Percentiles rank a stretch among this genome's conserved stretches.
Evolutionary conservation across 495 filamentous ascomycete species (phyloP).

Genomic region (Amphirosellinia nigrospora): DNA sequence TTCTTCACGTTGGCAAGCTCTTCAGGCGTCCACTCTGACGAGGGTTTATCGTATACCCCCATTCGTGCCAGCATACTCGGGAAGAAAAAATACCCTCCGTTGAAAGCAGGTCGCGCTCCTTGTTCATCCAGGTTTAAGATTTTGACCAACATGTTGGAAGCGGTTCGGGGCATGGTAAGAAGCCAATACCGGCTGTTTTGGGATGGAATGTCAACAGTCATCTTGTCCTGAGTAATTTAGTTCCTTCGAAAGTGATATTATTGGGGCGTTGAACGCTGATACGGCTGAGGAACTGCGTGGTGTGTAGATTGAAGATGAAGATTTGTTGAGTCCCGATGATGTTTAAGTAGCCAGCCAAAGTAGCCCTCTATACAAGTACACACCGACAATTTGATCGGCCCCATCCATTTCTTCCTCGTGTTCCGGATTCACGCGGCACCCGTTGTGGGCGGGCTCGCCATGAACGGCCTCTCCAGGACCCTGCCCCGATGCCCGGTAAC

Average conservation of each 20-base stretch:
- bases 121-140: conserved; percentile 49
- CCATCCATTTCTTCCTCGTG: background rate
- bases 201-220: conserved; percentile 17
- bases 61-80: conserved; percentile 26
- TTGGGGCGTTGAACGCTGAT: background rate
- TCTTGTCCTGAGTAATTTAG: conserved; percentile 1
- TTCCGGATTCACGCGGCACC: background rate
- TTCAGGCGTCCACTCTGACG: conserved; percentile 38
- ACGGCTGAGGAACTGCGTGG: background rate
- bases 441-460: background rate
- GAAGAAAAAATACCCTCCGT: conserved; percentile 53
- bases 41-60: conserved; percentile 29
- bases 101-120: conserved; percentile 25
- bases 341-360: background rate
- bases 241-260: background rate
- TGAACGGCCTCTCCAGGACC: background rate
- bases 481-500: background rate
- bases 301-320: background rate
- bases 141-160: conserved; percentile 49
- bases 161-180: conserved; percentile 50
- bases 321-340: background rate
- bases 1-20: conserved; percentile 28
- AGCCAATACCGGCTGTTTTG: conserved; percentile 29
- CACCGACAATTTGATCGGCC: background rate
- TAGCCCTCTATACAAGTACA: conserved; percentile 16